Conservation (phyloP, 352 stramenopile genomes). For the Globisporangium takayamanum region DNA sequence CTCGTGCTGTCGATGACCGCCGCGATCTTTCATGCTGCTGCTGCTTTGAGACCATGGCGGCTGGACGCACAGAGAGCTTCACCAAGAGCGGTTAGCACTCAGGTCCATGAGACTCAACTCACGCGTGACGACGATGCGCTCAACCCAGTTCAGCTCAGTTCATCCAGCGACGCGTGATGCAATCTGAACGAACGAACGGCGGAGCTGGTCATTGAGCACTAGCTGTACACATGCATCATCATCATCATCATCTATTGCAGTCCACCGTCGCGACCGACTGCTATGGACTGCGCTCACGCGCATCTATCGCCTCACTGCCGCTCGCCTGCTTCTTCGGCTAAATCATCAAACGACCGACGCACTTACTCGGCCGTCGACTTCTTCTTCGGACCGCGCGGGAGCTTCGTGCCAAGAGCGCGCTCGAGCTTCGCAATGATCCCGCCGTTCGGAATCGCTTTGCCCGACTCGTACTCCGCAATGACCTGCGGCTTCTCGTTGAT, state of each 20-base stretch:
- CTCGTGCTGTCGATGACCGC: too few species aligned
- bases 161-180: too few species aligned
- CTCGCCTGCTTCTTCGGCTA: neutral
- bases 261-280: neutral
- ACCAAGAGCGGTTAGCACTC: too few species aligned
- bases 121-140: too few species aligned
- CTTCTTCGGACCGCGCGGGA: constrained; percentile 77
- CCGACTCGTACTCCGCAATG: constrained; percentile 96
- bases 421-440: constrained; percentile 98
- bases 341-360: neutral
- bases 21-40: too few species aligned
- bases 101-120: too few species aligned
- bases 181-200: too few species aligned
- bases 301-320: neutral
- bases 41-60: too few species aligned
- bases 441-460: constrained; percentile 96
- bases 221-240: too few species aligned
- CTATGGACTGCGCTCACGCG: neutral
- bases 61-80: too few species aligned
- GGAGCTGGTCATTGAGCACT: too few species aligned
- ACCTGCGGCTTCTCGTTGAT: constrained; percentile 97
- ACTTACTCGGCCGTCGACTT: constrained; percentile 39
- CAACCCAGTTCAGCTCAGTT: too few species aligned
- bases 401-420: constrained; percentile 86
- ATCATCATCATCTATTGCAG: neutral